A percentile compares a stretch with the other conserved stretches of the same genome.
These are phyloP conservation scores for Elaeagnus macrophylla DNA, from an alignment of 306 rosid genomes.

Conservation along the genomic window DNA sequence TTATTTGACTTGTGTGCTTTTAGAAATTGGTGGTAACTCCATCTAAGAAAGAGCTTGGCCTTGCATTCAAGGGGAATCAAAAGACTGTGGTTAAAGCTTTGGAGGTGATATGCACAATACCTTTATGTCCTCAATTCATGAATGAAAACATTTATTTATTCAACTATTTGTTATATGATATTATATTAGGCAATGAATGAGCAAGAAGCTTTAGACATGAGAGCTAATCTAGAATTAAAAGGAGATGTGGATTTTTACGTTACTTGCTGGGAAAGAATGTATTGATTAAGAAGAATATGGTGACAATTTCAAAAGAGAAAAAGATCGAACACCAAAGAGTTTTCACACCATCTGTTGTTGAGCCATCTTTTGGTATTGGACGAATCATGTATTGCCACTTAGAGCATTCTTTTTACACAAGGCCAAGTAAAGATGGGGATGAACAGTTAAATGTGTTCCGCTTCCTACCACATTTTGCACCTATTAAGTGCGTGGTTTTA, in stretches of 20 bases:
- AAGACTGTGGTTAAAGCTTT: constrained; percentile 82
- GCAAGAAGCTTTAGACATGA: constrained; percentile 75
- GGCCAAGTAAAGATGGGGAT: too few relatives aligned
- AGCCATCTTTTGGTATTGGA: too few relatives aligned
- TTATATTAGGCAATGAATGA: constrained; percentile 71
- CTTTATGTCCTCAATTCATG: constrained; percentile 3
- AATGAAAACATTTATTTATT: neutral
- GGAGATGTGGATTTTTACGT: constrained; percentile 72
- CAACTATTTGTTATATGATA: constrained; percentile 12
- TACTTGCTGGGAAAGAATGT: constrained; percentile 62
- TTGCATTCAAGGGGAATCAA: constrained; percentile 76
- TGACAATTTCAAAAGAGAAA: constrained; percentile 72
- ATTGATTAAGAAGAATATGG: constrained; percentile 56
- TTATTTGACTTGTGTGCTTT: constrained; percentile 32
- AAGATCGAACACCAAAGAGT: constrained; percentile 84
- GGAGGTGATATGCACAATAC: constrained; percentile 49
- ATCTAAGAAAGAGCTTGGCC: constrained; percentile 72
- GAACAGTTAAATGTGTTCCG: too few relatives aligned
- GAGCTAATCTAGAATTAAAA: constrained; percentile 54
- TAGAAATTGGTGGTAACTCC: constrained; percentile 34
- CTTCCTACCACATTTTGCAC: constrained; percentile 91
- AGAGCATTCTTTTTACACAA: too few relatives aligned
- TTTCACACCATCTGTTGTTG: too few relatives aligned
- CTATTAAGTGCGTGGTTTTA: constrained; percentile 92
- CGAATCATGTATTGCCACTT: too few relatives aligned